Base-by-base conservation (phyloP, 2,329 filamentous ascomycete genomes). In the Didymella segeticola region DNA sequence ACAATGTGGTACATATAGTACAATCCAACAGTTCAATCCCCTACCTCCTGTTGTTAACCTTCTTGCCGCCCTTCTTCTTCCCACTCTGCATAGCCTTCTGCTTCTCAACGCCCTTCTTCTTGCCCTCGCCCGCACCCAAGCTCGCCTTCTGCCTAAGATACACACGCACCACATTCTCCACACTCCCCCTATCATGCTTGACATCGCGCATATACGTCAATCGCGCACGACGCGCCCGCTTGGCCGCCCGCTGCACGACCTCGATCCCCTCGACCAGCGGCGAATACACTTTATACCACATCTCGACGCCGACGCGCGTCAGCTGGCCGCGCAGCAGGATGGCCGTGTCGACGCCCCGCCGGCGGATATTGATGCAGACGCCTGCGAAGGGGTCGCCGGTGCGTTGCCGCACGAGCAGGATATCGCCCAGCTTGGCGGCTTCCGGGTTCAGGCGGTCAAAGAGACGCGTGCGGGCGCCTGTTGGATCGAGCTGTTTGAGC, bases 261-360 rank as follows among this genome's bases (percentile, higher is more conserved):
- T 99, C 93, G 69, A 99, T 91, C 60, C 90, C 91, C 72, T 89
- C 86, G 26, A 98, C 89, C 71, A 90, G 89, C 56, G 93, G 93
- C 71, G 86, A 90, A 81, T 95, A 98, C 54, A 98, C 82, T 82
- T 99, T 99, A 78, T 90, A 92, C 88, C 91, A 96, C 91, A 96
- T 95, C 83, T 99, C 95, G 56, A 96, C 91, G 56, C 91, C 90
- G 6, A 96, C 86, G 66, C 90, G 86, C 63, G 91, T 93, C 66
- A 99, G 79, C 72, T 96, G 87, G 67, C 93, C 93, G 51, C 95
- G 85, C 56, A 99, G 82, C 55, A 96, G 79, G 49, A 99, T 88
- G 4, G 90, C 89, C 2, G 91, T 96, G 78, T 98, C 93, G 56
- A 95, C 85, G 55, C 92, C 92, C 7, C 89, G 84, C 48, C 91